phyloP scores from a whole-genome alignment of 148 eudicot genomes.

The Gaultheria prostrata region DNA sequence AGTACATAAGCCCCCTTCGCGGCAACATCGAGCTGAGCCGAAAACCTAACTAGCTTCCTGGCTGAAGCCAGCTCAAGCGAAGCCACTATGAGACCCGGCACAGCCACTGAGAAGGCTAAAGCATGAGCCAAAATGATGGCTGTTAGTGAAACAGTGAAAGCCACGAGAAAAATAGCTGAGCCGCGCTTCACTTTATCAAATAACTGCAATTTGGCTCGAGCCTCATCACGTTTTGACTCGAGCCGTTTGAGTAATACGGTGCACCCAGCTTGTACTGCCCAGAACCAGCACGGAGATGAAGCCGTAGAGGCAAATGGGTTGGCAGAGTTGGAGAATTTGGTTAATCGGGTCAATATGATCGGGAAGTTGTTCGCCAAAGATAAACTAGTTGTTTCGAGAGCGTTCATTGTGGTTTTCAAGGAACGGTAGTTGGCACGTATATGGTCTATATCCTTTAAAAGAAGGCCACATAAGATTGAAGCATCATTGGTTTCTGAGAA shows the following conservation, averaged over 20 bases:
- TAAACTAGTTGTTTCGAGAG: constrained; percentile 20
- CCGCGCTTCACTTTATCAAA: constrained; percentile 40
- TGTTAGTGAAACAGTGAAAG: constrained; percentile 48
- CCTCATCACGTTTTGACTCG: constrained; percentile 55
- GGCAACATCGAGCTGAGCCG: constrained; percentile 68
- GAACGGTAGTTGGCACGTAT: constrained; percentile 39
- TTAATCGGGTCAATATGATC: constrained; percentile 27
- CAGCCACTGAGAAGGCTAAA: constrained; percentile 49
- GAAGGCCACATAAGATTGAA: constrained; percentile 56
- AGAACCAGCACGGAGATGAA: constrained; percentile 36
- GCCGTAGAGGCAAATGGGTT: constrained; percentile 55
- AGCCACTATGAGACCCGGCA: constrained; percentile 45
- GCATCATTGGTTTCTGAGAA: constrained; percentile 64
- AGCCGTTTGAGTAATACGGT: constrained; percentile 54
- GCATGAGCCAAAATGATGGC: constrained; percentile 49
- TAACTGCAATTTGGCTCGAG: constrained; percentile 38
- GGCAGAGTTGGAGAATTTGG: constrained; percentile 38
- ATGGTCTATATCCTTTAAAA: constrained; percentile 58
- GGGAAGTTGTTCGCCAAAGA: constrained; percentile 25
- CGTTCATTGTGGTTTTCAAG: constrained; percentile 34
- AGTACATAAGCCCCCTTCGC: constrained; percentile 83
- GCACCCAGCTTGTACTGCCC: constrained; percentile 50
- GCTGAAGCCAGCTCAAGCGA: constrained; percentile 33
- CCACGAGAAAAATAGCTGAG: constrained; percentile 51
- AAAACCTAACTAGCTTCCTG: constrained; percentile 28